These are phyloP conservation scores for Lepidopterella palustris DNA, from an alignment of 495 filamentous ascomycete genomes.

Conservation along the genomic window DNA sequence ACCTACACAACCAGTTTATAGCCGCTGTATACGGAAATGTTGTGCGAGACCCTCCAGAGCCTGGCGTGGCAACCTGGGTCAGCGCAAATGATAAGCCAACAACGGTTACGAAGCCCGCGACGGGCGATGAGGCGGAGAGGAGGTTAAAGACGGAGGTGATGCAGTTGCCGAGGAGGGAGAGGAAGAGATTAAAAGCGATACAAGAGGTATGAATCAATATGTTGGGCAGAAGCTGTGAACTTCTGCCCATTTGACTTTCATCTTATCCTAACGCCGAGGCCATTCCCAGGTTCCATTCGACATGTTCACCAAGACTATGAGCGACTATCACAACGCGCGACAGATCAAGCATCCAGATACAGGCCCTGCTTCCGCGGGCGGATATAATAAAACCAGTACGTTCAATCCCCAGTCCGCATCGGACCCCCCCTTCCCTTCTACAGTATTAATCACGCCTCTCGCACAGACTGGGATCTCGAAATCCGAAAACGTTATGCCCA, in stretches of 20 bases:
- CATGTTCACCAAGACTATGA: constrained; percentile 14
- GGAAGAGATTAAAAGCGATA: constrained; percentile 79
- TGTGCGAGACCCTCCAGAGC: constrained; percentile 80
- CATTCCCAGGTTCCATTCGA: constrained; percentile 12
- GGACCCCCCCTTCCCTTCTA: neutral
- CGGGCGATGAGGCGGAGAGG: constrained; percentile 85
- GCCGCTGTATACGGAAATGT: constrained; percentile 81
- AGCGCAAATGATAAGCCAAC: constrained; percentile 92
- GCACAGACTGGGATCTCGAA: constrained; percentile 52
- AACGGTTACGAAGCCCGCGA: constrained; percentile 67
- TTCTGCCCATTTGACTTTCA: no score
- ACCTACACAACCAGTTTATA: constrained; percentile 87
- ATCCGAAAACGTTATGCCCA: constrained; percentile 88
- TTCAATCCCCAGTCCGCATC: constrained; percentile 11
- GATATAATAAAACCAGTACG: constrained; percentile 83
- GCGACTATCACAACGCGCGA: constrained; percentile 59
- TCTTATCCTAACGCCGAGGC: no score
- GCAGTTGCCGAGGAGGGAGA: constrained; percentile 78
- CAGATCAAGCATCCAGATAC: constrained; percentile 61
- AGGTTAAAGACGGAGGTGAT: constrained; percentile 89
- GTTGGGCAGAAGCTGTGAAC: neutral
- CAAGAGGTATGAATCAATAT: constrained; percentile 44
- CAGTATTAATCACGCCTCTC: neutral
- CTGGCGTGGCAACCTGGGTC: constrained; percentile 91
- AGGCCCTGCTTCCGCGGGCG: constrained; percentile 74